Base-by-base conservation (phyloP, 1,284 basidiomycete species). In the Coniferiporia sulphurascens region DNA sequence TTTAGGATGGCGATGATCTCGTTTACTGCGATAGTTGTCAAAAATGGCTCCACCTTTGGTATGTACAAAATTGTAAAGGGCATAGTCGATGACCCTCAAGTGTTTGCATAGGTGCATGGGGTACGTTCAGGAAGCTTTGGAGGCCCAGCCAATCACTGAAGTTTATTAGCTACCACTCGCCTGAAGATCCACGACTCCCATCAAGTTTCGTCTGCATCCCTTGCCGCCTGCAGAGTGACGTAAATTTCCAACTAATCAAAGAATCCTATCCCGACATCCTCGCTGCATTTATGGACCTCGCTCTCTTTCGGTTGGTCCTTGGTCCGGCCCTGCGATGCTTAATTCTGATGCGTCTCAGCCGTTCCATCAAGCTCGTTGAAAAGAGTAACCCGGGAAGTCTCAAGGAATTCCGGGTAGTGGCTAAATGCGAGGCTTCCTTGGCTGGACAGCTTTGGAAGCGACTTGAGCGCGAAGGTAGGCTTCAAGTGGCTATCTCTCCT, bases 41-140 rank as follows among this genome's bases (percentile, higher is more conserved):
- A 15, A 78, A 74, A 57, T 90, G 89, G 88, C 86, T 81, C 68
- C 89, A 91, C 70, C 65, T 84, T 51, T 91, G 89, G 88, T 89
- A 61, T 59, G 79, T 70, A 57, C 9, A 13, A 22, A 53, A 48
- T 19, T 8, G 15, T 51, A 21, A 21, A 34, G 55, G 27, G 8
- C 34, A 19, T 19, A 36, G 27, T 49, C 0, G 36, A 48, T 38
- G 52, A 36, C 48, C 51, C n/a, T 9, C 41, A 21, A 49, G 58
- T 12, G 17, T 13, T 4, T 9, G 4, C 36, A 21, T 43, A 91
- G 89, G 89, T 91, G 89, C 69, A 88, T 89, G 82, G 89, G 89
- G 84, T 87, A 69, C 56, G 70, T 61, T 27, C 5, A 48, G 21
- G 22, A 34, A 7, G 32, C 4, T 8, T 32, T 17, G 17, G 19